Percentiles rank a stretch among this genome's conserved stretches.
Conservation (phyloP, 371 early-diverging fungal species). For the Choanephora cucurbitarum region DNA sequence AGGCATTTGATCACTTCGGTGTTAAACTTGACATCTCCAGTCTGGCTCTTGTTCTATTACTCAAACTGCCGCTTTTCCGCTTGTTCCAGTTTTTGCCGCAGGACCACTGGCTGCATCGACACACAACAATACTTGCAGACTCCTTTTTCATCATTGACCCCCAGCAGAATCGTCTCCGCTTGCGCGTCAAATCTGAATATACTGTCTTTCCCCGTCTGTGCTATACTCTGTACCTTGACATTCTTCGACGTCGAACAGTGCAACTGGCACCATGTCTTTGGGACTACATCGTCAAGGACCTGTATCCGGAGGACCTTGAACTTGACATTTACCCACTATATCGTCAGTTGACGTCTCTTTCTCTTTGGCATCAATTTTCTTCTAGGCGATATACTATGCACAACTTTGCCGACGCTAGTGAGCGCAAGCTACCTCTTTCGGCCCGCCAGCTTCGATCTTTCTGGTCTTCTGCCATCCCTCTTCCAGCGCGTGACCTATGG, state of each 20-base stretch:
- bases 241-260: background rate
- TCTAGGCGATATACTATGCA: background rate
- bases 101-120: background rate
- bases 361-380: background rate
- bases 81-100: background rate
- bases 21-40: background rate
- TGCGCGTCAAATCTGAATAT: slow-evolving; percentile 1
- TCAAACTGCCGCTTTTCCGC: background rate
- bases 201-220: background rate
- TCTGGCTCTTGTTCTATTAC: background rate
- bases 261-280: background rate
- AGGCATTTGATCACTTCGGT: slow-evolving; percentile 5
- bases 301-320: background rate
- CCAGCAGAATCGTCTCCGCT: background rate
- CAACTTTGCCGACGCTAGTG: background rate
- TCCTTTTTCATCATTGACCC: background rate
- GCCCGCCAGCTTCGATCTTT: background rate
- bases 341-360: background rate
- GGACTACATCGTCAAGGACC: background rate
- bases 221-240: background rate
- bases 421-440: slow-evolving; percentile 1
- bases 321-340: background rate
- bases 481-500: background rate
- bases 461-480: background rate
- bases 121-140: background rate